Evolutionary conservation across 257 asterid genomes (phyloP).

Genomic region (Nicotiana knightiana): DNA sequence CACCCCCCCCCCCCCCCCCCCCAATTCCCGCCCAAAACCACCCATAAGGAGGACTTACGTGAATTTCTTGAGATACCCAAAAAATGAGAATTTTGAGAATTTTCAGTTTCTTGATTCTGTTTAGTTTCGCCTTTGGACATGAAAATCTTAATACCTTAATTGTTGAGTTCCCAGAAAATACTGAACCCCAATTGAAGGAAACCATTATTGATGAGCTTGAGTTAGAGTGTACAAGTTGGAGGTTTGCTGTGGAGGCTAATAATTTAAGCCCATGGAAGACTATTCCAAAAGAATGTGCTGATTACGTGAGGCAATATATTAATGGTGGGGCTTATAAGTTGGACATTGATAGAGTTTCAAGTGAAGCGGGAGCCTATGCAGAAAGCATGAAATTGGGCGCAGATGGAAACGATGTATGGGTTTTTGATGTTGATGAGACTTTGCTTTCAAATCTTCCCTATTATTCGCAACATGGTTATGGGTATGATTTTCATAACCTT

Average conservation of each 20-base stretch:
- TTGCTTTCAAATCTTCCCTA: constrained; percentile 82
- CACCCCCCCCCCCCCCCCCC: background rate
- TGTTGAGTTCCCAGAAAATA: constrained; percentile 24
- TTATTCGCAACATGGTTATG: constrained; percentile 63
- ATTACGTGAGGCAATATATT: constrained; percentile 60
- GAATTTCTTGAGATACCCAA: background rate
- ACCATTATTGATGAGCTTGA: constrained; percentile 21
- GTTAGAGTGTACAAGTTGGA: constrained; percentile 67
- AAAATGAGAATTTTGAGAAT: constrained; percentile 24
- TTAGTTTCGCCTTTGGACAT: constrained; percentile 23
- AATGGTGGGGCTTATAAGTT: constrained; percentile 33
- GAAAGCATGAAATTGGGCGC: constrained; percentile 34
- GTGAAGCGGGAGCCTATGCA: constrained; percentile 48
- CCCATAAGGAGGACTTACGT: background rate
- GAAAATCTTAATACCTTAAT: constrained; percentile 24
- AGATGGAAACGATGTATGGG: constrained; percentile 60
- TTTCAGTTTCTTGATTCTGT: constrained; percentile 24
- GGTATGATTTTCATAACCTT: constrained; percentile 29
- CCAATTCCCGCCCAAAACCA: too few relatives aligned
- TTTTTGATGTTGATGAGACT: constrained; percentile 87
- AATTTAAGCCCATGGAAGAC: constrained; percentile 69
- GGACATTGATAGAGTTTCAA: constrained; percentile 52
- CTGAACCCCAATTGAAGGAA: constrained; percentile 23
- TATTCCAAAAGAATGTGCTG: constrained; percentile 57
- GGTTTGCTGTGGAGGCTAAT: constrained; percentile 79